Percentiles rank a stretch among this genome's conserved stretches.
phyloP scores from a whole-genome alignment of 169 alveolate species.

The Cryptosporidium muris region DNA sequence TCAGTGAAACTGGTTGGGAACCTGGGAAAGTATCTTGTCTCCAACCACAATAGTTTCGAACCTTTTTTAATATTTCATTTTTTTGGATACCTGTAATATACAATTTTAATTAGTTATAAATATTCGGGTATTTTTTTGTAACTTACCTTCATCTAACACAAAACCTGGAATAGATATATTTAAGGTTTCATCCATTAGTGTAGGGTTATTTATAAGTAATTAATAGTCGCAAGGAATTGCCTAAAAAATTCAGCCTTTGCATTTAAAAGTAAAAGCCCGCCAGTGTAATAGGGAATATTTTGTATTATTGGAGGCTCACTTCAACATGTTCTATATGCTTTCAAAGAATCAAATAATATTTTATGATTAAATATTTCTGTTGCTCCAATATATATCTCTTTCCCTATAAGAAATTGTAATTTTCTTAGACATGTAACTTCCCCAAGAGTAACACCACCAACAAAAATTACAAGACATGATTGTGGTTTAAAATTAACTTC shows the following conservation, averaged over 20 bases:
- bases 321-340: background rate
- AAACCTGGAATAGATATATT: constrained; percentile 44
- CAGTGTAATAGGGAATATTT: no score
- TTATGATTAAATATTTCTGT: constrained; percentile 54
- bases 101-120: background rate
- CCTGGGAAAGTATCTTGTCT: constrained; percentile 87
- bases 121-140: background rate
- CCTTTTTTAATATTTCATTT: constrained; percentile 69
- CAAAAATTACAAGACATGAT: constrained; percentile 71
- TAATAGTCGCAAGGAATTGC: no score
- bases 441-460: constrained; percentile 80
- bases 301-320: no score
- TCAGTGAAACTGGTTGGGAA: constrained; percentile 87
- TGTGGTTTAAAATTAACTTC: background rate
- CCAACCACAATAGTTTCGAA: constrained; percentile 83
- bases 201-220: no score
- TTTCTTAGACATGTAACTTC: constrained; percentile 77
- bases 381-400: constrained; percentile 54
- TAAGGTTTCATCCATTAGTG: constrained; percentile 39
- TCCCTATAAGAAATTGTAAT: constrained; percentile 16
- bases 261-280: no score
- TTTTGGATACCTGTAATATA: background rate
- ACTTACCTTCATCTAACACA: constrained; percentile 63
- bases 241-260: no score
- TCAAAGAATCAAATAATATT: constrained; percentile 47